Base-by-base conservation (phyloP, 345 rosid species). In the Moricandia arvensis region DNA sequence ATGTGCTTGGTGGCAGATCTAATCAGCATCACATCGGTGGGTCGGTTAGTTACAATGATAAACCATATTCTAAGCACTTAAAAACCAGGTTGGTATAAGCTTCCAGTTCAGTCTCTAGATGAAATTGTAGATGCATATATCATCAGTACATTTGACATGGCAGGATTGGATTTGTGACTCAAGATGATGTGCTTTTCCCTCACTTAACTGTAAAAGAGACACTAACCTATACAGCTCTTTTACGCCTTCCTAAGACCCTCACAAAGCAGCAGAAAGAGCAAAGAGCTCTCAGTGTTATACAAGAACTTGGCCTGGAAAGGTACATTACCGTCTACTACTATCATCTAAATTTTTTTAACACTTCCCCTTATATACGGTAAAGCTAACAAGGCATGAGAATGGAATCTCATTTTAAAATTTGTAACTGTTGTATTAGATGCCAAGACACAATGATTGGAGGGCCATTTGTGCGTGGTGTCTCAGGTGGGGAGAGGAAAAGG, bases 101-200 rank as follows among this genome's bases (percentile, higher is more conserved):
- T 53, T 41, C 31, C 45, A 31, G 8, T 10, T 17, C 66, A 34
- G 29, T 34, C n/a, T 62, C 27, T 62, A 61, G 27, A 61, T 61
- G 66, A 33, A 34, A 33, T 26, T 35, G 54, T 53, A 29, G 24
- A 73, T 61, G 37, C 60, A 51, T 61, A 34, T 57, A 59, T 71
- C 57, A 57, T 29, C 2, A 38, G 10, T 53, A 68, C 15, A 21
- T 24, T 18, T 79, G 30, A 73, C 31, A 62, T 73, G 74, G 18
- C 71, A 94, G 98, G 91, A 88, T 94, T 62, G 98, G 98, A 77
- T 94, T 91, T 68, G 98, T 94, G 79, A 87, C 96, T 61, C 98
- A 91, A 83, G 97, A 94, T 59, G 98, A 94, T 70, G 95, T 89
- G 71, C 75, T 94, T 69, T 90, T 94, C 72, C 96, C 96, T 77